Evolutionary conservation across 2,329 filamentous ascomycete genomes (phyloP), one percentile per base, ranked within the genome.

Genomic region (Plectosphaerella sp.): DNA sequence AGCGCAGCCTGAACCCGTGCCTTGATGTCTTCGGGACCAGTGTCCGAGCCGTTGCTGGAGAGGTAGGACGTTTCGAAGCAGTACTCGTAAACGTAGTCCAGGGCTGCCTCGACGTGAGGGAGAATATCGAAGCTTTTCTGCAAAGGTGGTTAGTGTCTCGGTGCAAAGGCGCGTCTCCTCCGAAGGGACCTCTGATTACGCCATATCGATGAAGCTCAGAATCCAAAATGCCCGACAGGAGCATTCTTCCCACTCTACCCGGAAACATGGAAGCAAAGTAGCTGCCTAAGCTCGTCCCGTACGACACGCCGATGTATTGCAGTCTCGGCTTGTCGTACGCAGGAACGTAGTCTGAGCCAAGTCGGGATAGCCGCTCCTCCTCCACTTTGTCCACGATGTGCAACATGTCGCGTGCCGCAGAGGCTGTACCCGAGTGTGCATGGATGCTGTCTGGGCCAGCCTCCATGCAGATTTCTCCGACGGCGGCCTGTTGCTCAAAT

Each of bases 261-360:
- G 68, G 66, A 35, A 65, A 71, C 62, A 71, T 61, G 28, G 67
- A 64, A 3, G 67, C 64, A 54, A 70, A 67, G 28, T 64, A 65
- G 42, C 68, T 68, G 2, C 68, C 68, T 0, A 71, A 59, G 0
- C 67, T 16, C 2, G 66, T 68, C 15, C 68, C 16, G 66, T 77
- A 77, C 14, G 69, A 72, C 45, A 74, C 65, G 0, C 73, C 72
- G 67, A 71, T 73, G 54, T 74, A 76, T 54, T 69, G 67, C 28
- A 74, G 53, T 10, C 56, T 54, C 7, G 57, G 45, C 42, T 49
- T 33, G 8, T 12, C 28, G 11, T 33, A 9, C 2, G 28, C 28
- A 33, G 45, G 14, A 14, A 9, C 10, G 47, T 47, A 49, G 42
- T 22, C 22, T 22, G 22, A 52, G 16, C 12, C 20, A 7, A 37